phyloP scores from a whole-genome alignment of 176 grass and related monocot species.

The Carex littledalei region DNA sequence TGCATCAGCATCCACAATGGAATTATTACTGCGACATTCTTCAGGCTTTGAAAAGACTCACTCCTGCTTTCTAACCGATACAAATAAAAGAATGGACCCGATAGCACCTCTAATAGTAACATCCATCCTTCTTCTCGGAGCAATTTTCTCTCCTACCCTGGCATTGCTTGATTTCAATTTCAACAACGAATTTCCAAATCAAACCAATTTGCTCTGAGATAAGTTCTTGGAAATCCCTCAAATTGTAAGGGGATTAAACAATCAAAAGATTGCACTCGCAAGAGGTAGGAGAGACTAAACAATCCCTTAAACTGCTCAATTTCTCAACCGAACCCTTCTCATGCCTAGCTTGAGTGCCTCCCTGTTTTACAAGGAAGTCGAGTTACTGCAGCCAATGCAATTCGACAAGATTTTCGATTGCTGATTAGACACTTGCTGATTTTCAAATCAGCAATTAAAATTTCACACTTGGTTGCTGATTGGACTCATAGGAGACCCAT shows the following conservation, averaged over 20 bases:
- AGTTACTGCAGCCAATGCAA: constrained; percentile 63
- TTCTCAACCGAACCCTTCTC: constrained; percentile 80
- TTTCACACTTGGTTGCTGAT: no score
- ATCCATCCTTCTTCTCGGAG: constrained; percentile 42
- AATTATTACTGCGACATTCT: constrained; percentile 35
- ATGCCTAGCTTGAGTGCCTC: constrained; percentile 95
- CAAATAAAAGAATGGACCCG: no score
- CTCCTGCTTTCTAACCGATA: background rate
- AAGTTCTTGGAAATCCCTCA: constrained; percentile 89
- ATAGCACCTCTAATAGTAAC: constrained; percentile 22
- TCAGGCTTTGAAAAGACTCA: background rate
- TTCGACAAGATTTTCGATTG: constrained; percentile 66
- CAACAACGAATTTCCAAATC: background rate
- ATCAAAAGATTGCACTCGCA: constrained; percentile 93
- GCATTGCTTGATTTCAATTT: constrained; percentile 33
- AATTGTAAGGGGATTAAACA: constrained; percentile 99
- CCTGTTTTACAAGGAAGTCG: constrained; percentile 92
- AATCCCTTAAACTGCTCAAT: constrained; percentile 54
- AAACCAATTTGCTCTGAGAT: constrained; percentile 38
- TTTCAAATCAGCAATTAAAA: no score
- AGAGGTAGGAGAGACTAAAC: constrained; percentile 19
- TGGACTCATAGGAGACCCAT: no score
- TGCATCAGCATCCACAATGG: constrained; percentile 42
- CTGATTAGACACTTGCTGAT: no score
- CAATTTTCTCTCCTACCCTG: constrained; percentile 52